Percentiles rank a stretch among this genome's conserved stretches.
phyloP scores from a whole-genome alignment of 2,329 filamentous ascomycete species.

The Aureobasidium musti region DNA sequence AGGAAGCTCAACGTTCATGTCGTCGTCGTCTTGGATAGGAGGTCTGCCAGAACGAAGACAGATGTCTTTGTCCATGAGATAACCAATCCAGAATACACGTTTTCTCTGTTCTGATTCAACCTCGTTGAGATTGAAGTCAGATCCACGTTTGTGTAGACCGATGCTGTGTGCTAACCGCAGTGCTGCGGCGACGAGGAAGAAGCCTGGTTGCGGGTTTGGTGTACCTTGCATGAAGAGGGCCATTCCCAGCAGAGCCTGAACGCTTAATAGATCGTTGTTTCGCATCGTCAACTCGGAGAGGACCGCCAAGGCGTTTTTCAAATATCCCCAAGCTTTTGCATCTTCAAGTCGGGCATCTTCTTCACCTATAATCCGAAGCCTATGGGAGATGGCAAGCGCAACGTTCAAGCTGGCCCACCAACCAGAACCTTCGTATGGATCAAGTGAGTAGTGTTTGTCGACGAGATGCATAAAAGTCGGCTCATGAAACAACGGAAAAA shows the following conservation, averaged over 20 bases:
- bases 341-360: slow-evolving; percentile 88
- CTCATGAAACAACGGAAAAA: slow-evolving; percentile 96
- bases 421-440: slow-evolving; percentile 91
- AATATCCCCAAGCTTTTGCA: slow-evolving; percentile 88
- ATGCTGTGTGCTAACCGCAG: slow-evolving; percentile 92
- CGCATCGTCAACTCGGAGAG: slow-evolving; percentile 92
- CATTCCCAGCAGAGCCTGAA: slow-evolving; percentile 92
- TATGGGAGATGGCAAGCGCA: slow-evolving; percentile 87
- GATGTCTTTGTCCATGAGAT: slow-evolving; percentile 72
- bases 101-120: slow-evolving; percentile 91
- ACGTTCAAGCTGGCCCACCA: slow-evolving; percentile 99
- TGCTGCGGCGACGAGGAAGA: slow-evolving; percentile 85
- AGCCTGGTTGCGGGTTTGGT: slow-evolving; percentile 92
- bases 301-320: slow-evolving; percentile 95
- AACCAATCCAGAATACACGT: slow-evolving; percentile 75
- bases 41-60: slow-evolving; percentile 71
- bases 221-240: slow-evolving; percentile 93
- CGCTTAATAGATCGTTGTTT: slow-evolving; percentile 91
- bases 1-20: slow-evolving; percentile 95
- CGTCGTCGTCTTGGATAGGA: slow-evolving; percentile 72
- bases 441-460: slow-evolving; percentile 86
- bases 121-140: slow-evolving; percentile 88
- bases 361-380: slow-evolving; percentile 93
- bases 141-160: slow-evolving; percentile 89
- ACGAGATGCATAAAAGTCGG: slow-evolving; percentile 98